Evolutionary conservation across 805 yeast species (phyloP).

Genomic region (Pichia exigua): DNA sequence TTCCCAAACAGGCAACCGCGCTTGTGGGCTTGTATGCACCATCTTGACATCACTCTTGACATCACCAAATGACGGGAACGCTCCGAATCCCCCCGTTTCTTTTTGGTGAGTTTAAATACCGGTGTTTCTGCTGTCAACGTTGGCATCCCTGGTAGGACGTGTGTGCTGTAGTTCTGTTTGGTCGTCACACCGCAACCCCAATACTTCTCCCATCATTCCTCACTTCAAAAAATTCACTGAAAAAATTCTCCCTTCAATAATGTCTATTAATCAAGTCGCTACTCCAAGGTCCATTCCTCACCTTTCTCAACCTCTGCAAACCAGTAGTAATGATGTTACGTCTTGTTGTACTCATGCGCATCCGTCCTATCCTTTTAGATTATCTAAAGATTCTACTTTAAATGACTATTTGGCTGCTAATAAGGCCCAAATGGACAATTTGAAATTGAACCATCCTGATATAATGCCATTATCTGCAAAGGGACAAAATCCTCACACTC

Average conservation of each 20-base stretch:
- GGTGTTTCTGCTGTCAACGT: too few relatives aligned
- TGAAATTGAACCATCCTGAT: constrained; percentile 44
- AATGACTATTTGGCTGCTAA: constrained; percentile 44
- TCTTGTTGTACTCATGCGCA: neutral
- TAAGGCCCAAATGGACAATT: constrained; percentile 36
- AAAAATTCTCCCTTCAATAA: neutral
- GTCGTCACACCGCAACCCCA: too few relatives aligned
- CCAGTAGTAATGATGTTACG: neutral
- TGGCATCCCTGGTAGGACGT: too few relatives aligned
- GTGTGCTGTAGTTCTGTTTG: neutral
- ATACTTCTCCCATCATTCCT: neutral
- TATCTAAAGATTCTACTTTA: constrained; percentile 40
- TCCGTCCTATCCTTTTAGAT: constrained; percentile 31
- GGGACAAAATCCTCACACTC: constrained; percentile 88
- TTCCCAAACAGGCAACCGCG: too few relatives aligned
- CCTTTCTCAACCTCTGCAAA: neutral
- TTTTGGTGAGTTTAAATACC: too few relatives aligned
- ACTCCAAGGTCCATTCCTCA: neutral
- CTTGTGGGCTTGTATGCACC: too few relatives aligned
- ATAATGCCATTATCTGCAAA: constrained; percentile 57
- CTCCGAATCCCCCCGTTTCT: too few relatives aligned
- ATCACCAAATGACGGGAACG: too few relatives aligned
- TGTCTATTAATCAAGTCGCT: neutral
- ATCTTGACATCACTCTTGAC: too few relatives aligned
- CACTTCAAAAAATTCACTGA: neutral